Percentiles rank a stretch among this genome's conserved stretches.
phyloP scores from a whole-genome alignment of 139 green algal genomes.

The Astrephomene gubernaculifera region DNA sequence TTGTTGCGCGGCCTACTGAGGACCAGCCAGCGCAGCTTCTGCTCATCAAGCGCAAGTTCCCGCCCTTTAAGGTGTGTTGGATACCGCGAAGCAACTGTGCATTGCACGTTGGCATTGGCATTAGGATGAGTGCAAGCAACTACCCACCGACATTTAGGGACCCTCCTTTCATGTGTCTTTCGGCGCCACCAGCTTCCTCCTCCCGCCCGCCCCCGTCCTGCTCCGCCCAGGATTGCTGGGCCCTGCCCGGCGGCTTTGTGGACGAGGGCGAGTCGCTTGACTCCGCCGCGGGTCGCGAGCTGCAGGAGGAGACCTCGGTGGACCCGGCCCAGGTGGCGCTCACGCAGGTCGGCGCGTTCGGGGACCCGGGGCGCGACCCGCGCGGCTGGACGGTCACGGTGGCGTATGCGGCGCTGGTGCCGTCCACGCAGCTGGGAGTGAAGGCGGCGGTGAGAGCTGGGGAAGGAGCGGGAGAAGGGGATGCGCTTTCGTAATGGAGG shows the following conservation, averaged over 20 bases:
- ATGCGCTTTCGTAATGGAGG: too few relatives aligned
- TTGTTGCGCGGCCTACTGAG: constrained; percentile 59
- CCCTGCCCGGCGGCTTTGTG: constrained; percentile 92
- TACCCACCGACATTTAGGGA: too few relatives aligned
- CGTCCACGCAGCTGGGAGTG: constrained; percentile 62
- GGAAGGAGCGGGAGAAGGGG: background rate
- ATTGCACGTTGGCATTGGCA: too few relatives aligned
- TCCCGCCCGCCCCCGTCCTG: background rate
- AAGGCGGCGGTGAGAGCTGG: constrained; percentile 74
- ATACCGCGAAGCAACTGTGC: background rate
- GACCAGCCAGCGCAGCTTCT: constrained; percentile 63
- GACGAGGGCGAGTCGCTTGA: constrained; percentile 83
- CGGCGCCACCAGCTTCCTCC: background rate
- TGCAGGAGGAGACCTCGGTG: constrained; percentile 90
- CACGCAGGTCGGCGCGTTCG: constrained; percentile 85
- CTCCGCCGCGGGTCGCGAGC: constrained; percentile 79
- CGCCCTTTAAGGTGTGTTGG: constrained; percentile 76
- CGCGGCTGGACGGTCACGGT: constrained; percentile 88
- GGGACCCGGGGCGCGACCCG: constrained; percentile 86
- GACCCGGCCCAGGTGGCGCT: constrained; percentile 59
- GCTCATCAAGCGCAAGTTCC: constrained; percentile 79
- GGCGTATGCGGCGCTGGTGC: constrained; percentile 84
- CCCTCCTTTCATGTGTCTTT: background rate
- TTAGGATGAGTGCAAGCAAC: too few relatives aligned
- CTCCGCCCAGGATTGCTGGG: constrained; percentile 73